Evolutionary conservation across 176 grass and related monocot genomes (phyloP), one percentile per base, ranked within the genome.

Genomic region (Avena insularis): DNA sequence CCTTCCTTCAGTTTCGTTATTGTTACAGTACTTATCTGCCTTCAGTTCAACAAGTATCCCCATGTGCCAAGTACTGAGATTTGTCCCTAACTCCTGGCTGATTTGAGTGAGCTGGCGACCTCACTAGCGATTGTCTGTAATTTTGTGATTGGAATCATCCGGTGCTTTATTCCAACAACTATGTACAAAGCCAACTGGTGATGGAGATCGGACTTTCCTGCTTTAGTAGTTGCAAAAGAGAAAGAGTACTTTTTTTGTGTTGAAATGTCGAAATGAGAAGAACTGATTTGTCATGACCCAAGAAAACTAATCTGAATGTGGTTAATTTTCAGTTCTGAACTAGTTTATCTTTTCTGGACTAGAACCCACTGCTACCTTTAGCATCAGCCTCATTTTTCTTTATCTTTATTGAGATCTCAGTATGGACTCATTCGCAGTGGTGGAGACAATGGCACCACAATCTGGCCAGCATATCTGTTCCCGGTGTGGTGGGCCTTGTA

Each of bases 381-480:
- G 16, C 81, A 61, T 70, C 58, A 61, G 53, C 16, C 54, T 63
- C 9, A 55, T 23, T 15, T 56, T 56, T 56, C 12, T 56, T 35
- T 77, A 0, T 77, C 48, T 55, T 55, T 76, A 53, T 12, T 53
- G 72, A 75, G 72, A 75, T 75, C 21, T 75, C 23, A 75, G 50
- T 81, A 43, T 84, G 5, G 38, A 40, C 38, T 59, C 6, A 53
- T 23, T 71, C 17, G 66, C 48, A 91, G 50, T 62, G 70, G 77
- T 40, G 62, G 45, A 88, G 12, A 77, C 43, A 77, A 82, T 29
- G 73, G 21, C 35, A 87, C 45, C 89, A 35, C 12, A 63, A 72
- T 72, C 79, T 83, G 79, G 59, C 71, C 57, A 82, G 80, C 82
- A 45, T 49, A 62, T 70, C 57, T 77, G 68, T 81, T 88, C 40